A percentile compares a stretch with the other conserved stretches of the same genome.
Evolutionary conservation across 1,284 basidiomycete genomes (phyloP).

Genomic region (Sphaerobolus stellatus): DNA sequence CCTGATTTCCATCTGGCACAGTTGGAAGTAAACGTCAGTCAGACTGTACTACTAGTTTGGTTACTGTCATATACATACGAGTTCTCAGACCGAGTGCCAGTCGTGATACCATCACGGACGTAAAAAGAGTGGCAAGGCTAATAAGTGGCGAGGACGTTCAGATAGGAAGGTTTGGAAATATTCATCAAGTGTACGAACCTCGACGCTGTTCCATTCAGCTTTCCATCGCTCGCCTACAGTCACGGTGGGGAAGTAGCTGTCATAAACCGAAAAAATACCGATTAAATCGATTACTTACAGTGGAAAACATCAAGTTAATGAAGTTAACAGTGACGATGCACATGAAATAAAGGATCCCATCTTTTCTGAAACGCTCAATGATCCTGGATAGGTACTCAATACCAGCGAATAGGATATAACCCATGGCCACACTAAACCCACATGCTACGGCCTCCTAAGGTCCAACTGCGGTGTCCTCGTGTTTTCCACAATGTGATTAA

Average conservation of each 20-base stretch:
- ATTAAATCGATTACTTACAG: background rate
- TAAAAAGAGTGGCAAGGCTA: background rate
- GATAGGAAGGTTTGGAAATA: background rate
- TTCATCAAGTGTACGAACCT: background rate
- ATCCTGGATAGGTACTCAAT: background rate
- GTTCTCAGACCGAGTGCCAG: background rate
- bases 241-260: background rate
- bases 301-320: background rate
- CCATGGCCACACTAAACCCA: background rate
- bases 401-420: background rate
- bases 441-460: background rate
- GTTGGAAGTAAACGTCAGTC: background rate
- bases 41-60: background rate
- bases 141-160: background rate
- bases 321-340: background rate
- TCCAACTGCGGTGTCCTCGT: background rate
- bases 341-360: background rate
- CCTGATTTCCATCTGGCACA: background rate
- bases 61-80: background rate
- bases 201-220: background rate
- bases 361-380: background rate
- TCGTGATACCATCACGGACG: background rate
- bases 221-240: background rate
- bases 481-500: background rate
- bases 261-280: background rate